phyloP scores from a whole-genome alignment of 768 basidiomycete species.

The Lyophyllum shimeji region DNA sequence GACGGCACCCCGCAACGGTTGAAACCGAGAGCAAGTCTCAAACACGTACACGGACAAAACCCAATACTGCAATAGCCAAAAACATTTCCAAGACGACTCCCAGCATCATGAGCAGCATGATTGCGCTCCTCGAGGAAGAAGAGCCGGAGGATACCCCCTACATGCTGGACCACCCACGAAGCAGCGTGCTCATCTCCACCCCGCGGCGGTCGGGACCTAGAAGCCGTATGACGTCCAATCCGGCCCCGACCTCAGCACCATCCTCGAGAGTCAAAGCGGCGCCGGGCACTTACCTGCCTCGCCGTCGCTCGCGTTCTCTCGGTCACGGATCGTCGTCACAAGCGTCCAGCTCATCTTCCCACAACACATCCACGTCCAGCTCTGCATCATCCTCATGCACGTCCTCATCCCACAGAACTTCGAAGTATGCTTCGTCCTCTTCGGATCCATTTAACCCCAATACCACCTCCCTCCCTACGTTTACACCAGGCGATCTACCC shows the following conservation, averaged over 20 bases:
- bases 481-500: conserved; percentile 35
- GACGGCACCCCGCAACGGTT: conserved; percentile 1
- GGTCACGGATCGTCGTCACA: conserved; percentile 9
- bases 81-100: conserved; percentile 33
- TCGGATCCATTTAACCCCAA: conserved; percentile 20
- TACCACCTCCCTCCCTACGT: conserved; percentile 20
- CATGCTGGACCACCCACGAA: conserved; percentile 14
- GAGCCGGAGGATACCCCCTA: conserved; percentile 34
- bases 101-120: conserved; percentile 52
- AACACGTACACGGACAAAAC: conserved; percentile 21
- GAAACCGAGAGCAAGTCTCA: conserved; percentile 13
- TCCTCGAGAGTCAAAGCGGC: conserved; percentile 3
- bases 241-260: conserved; percentile 1
- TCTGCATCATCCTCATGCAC: conserved; percentile 8
- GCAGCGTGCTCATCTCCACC: conserved; percentile 21
- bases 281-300: conserved; percentile 4
- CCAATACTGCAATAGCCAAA: conserved; percentile 22
- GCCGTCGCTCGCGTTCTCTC: conserved; percentile 20
- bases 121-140: conserved; percentile 52
- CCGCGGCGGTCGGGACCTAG: conserved; percentile 14
- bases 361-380: conserved; percentile 1
- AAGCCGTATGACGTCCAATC: conserved; percentile 11
- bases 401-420: conserved; percentile 9
- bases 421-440: conserved; percentile 23
- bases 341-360: conserved; percentile 11